These are phyloP conservation scores for Fusarium concolor DNA, from an alignment of 2,329 filamentous ascomycete species.

Conservation along the genomic window DNA sequence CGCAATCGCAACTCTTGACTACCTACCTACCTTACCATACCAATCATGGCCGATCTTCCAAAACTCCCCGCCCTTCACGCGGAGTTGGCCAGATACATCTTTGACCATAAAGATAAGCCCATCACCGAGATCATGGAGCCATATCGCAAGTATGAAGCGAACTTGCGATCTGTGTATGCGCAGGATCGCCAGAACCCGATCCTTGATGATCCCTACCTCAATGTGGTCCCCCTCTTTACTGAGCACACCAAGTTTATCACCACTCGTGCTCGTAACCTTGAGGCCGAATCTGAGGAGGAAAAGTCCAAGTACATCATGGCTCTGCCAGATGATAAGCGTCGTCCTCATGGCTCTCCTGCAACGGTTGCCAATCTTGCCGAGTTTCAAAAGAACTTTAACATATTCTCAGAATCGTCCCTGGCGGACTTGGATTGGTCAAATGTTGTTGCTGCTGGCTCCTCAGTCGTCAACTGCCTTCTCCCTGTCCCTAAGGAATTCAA, in stretches of 20 bases:
- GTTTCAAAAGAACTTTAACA: slow-evolving; percentile 81
- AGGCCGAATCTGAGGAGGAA: slow-evolving; percentile 68
- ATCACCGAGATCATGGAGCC: slow-evolving; percentile 71
- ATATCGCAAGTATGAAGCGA: slow-evolving; percentile 75
- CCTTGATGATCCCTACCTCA: slow-evolving; percentile 68
- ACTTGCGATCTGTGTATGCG: slow-evolving; percentile 74
- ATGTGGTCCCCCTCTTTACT: slow-evolving; percentile 74
- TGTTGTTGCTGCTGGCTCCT: slow-evolving; percentile 82
- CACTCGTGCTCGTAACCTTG: slow-evolving; percentile 70
- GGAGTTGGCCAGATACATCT: slow-evolving; percentile 65
- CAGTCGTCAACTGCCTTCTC: slow-evolving; percentile 82
- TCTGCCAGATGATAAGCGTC: slow-evolving; percentile 71
- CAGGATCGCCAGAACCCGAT: slow-evolving; percentile 72
- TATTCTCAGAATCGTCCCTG: slow-evolving; percentile 85
- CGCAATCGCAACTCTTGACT: background rate
- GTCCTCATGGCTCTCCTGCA: slow-evolving; percentile 71
- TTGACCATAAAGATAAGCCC: slow-evolving; percentile 63
- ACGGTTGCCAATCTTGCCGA: slow-evolving; percentile 74
- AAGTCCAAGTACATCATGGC: slow-evolving; percentile 77
- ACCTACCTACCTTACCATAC: background rate
- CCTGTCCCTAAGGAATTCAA: slow-evolving; percentile 74
- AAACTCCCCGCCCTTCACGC: slow-evolving; percentile 59
- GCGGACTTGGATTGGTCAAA: slow-evolving; percentile 84
- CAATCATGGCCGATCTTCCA: slow-evolving; percentile 55
- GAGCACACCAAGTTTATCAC: slow-evolving; percentile 67